Evolutionary conservation across 2,329 filamentous ascomycete species (phyloP), one percentile per base, ranked within the genome.

Genomic region (Elsinoe australis): DNA sequence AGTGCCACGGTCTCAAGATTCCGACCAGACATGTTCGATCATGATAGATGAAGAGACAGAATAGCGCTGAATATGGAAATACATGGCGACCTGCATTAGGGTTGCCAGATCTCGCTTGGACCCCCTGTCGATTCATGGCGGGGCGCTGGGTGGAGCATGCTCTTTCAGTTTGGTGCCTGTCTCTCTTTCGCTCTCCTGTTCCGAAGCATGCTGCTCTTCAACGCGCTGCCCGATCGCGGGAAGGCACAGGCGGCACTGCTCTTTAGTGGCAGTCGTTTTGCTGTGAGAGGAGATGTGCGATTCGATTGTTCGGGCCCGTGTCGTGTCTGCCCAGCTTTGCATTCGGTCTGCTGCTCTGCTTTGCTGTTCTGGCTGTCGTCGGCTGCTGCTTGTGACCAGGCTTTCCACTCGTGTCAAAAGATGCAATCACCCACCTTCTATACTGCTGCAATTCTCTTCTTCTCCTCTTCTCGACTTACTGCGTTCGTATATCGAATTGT

Each of bases 361-460:
- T 6, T 29, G 6, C 26, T 44, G 17, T 39, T 39, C 35, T 39
- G 18, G 35, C 35, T 31, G 39, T 44, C 39, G 39, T 18, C 38
- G 24, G n/a, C 39, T 17, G 39, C 38, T 42, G 24, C 38, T 44
- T 44, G 39, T 44, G 39, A 44, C 26, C 39, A 44, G 33, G 39
- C 39, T 44, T 44, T 44, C 29, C 32, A 12, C 21, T n/a, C 26
- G 39, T 44, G 39, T 22, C 39, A 44, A 31, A 44, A 44, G 39
- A 44, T 44, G 39, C 39, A 32, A 44, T 44, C 39, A 44, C 39
- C 39, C 39, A 44, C 39, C 28, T 44, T 44, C 39, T 44, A 44
- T 44, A 31, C 39, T 44, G 26, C 26, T 44, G 24, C 39, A 26
- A 19, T 19, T 32, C 24, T 26, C 24, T 44, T 26, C 26, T 26